Evolutionary conservation across 2,329 filamentous ascomycete genomes (phyloP).

Genomic region (Keithomyces neogunnii): DNA sequence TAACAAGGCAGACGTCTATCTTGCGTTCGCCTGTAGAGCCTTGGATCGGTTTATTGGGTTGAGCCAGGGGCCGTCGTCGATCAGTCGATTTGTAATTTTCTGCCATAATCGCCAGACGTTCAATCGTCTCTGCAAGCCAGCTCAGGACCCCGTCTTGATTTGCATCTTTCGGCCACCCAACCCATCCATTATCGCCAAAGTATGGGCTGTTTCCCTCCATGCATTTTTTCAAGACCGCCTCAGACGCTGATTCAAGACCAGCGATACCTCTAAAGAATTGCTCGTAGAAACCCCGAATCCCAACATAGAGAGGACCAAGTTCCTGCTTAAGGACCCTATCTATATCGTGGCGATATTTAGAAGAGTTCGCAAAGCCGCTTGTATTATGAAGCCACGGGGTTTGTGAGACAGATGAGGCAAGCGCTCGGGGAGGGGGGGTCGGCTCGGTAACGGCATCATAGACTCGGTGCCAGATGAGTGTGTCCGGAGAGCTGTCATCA

Average conservation of each 20-base stretch:
- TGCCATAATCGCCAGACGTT: slow-evolving; percentile 19
- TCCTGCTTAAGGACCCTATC: slow-evolving; percentile 25
- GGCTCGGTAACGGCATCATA: slow-evolving; percentile 12
- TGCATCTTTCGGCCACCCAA: slow-evolving; percentile 24
- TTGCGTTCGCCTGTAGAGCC: slow-evolving; percentile 16
- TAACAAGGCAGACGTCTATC: slow-evolving; percentile 24
- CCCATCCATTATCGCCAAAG: slow-evolving; percentile 21
- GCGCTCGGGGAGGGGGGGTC: slow-evolving; percentile 15
- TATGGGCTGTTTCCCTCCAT: slow-evolving; percentile 19
- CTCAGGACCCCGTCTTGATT: slow-evolving; percentile 19
- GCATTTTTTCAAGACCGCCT: slow-evolving; percentile 26
- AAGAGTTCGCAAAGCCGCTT: slow-evolving; percentile 25
- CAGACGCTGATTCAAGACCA: slow-evolving; percentile 21
- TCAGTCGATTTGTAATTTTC: slow-evolving; percentile 12
- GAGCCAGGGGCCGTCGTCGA: slow-evolving; percentile 17
- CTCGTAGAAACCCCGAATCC: slow-evolving; percentile 24
- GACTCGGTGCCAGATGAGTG: no score
- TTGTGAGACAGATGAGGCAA: slow-evolving; percentile 18
- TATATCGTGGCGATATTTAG: slow-evolving; percentile 22
- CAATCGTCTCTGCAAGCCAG: slow-evolving; percentile 23
- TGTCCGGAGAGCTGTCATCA: no score
- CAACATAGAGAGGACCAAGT: slow-evolving; percentile 25
- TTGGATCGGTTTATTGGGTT: slow-evolving; percentile 16
- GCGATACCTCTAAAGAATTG: slow-evolving; percentile 23
- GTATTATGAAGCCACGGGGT: slow-evolving; percentile 22